Conservation (phyloP, 2,329 filamentous ascomycete genomes). For the Mycocentrospora acerina region DNA sequence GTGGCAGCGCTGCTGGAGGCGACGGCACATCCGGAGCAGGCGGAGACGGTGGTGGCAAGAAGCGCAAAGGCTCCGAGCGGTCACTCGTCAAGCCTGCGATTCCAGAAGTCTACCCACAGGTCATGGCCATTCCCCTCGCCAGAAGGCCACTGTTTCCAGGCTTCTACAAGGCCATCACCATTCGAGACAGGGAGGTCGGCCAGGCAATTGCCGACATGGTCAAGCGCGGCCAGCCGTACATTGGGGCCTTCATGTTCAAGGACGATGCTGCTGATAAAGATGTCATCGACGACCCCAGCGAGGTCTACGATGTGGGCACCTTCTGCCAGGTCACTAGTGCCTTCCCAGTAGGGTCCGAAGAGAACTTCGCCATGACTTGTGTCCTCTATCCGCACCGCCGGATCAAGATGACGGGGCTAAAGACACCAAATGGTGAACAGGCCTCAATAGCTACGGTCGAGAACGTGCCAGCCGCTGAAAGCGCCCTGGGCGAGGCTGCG, state of each 20-base stretch:
- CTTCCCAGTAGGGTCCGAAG: constrained; percentile 79
- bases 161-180: constrained; percentile 98
- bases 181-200: constrained; percentile 87
- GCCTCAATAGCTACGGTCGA: constrained; percentile 25
- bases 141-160: constrained; percentile 93
- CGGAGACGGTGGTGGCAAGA: constrained; percentile 63
- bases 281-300: constrained; percentile 83
- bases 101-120: constrained; percentile 94
- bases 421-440: constrained; percentile 61
- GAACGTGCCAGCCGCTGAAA: constrained; percentile 36
- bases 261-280: constrained; percentile 94
- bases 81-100: constrained; percentile 84
- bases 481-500: constrained; percentile 45
- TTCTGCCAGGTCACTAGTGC: constrained; percentile 98
- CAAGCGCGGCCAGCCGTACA: constrained; percentile 94
- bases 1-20: constrained; percentile 61
- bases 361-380: constrained; percentile 82
- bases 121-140: constrained; percentile 94
- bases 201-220: constrained; percentile 94
- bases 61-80: constrained; percentile 72
- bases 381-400: constrained; percentile 95
- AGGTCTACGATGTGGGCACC: constrained; percentile 93
- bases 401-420: constrained; percentile 82
- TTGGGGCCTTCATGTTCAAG: constrained; percentile 95
- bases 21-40: constrained; percentile 52